Evolutionary conservation across 2,329 filamentous ascomycete species (phyloP), one percentile per base, ranked within the genome.

Genomic region (Podosphaera xanthii): DNA sequence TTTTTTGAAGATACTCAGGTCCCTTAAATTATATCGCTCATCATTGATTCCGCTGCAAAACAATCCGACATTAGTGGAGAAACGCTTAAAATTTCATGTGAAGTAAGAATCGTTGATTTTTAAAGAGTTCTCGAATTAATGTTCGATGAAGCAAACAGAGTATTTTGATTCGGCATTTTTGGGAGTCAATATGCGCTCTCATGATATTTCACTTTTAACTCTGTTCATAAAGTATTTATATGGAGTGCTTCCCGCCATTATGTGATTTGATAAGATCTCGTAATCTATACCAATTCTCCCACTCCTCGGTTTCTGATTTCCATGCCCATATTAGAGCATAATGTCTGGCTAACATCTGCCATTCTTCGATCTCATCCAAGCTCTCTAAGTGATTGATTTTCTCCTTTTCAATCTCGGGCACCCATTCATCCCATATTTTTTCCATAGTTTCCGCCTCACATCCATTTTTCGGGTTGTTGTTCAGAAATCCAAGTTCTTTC

Each of bases 291-390:
- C 60, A 61, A 8, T 48, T 58, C 53, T 64, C 61, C 63, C 62
- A 65, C 9, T 63, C 65, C 3, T 35, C 30, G 31, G 36, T 58
- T 33, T 35, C 42, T 22, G 65, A 65, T 59, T 60, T 82, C 80
- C 86, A 94, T 0, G 83, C 92, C 91, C 91, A 97, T 3, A 82
- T 83, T 50, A 98, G 78, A 63, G 90, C 82, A 67, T 98, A 98
- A 74, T 98, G 92, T 63, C 78, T 80, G 0, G 89, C 87, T 65
- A 98, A 71, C 64, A 98, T 71, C 66, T 84, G 77, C 85, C 92
- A 94, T 72, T 98, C 92, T 71, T 98, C 92, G 33, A 96, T 78
- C 71, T 98, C 92, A 72, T 98, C 92, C 62, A 98, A 71, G 66
- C 92, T 89, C 70, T 98, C 90, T 34, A 96, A 70, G 9, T 73